These are phyloP conservation scores for Lodderomyces pseudojiufengensis DNA, from an alignment of 1,139 yeast species.

Conservation along the genomic window DNA sequence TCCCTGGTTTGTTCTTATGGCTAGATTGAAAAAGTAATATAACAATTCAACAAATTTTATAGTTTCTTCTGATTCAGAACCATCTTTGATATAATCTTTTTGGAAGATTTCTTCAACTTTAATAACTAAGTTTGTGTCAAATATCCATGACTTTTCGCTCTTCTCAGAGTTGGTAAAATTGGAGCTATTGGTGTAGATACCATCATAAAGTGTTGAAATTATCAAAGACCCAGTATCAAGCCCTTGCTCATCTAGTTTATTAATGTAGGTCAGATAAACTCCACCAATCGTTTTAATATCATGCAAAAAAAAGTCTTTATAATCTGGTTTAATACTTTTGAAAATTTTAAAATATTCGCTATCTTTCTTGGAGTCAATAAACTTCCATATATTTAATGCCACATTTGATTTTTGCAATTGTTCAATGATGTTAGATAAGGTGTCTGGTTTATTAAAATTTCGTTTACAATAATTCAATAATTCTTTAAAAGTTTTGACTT, in stretches of 20 bases:
- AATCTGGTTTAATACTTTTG: constrained; percentile 14
- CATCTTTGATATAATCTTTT: constrained; percentile 17
- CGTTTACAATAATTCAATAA: constrained; percentile 43
- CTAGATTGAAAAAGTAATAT: no score
- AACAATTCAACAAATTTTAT: no score
- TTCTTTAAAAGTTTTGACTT: constrained; percentile 27
- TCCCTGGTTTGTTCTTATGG: no score
- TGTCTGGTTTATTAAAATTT: constrained; percentile 42
- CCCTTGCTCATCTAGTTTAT: constrained; percentile 17
- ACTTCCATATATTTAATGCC: constrained; percentile 48
- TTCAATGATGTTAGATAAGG: constrained; percentile 37
- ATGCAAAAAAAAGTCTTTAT: constrained; percentile 27
- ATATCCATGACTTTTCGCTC: no score
- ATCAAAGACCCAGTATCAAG: constrained; percentile 29
- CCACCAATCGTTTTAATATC: constrained; percentile 31
- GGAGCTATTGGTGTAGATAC: constrained; percentile 47
- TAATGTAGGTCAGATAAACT: constrained; percentile 33
- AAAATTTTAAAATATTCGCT: constrained; percentile 5
- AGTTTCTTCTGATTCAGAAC: constrained; percentile 13
- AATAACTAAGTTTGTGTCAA: constrained; percentile 34
- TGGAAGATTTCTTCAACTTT: constrained; percentile 32
- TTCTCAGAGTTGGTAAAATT: no score
- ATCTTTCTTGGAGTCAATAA: constrained; percentile 20
- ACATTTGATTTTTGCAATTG: constrained; percentile 57
- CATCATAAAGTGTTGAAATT: constrained; percentile 36